Evolutionary conservation across 495 filamentous ascomycete genomes (phyloP), one percentile per base, ranked within the genome.

Genomic region (Pyronema omphalodes): DNA sequence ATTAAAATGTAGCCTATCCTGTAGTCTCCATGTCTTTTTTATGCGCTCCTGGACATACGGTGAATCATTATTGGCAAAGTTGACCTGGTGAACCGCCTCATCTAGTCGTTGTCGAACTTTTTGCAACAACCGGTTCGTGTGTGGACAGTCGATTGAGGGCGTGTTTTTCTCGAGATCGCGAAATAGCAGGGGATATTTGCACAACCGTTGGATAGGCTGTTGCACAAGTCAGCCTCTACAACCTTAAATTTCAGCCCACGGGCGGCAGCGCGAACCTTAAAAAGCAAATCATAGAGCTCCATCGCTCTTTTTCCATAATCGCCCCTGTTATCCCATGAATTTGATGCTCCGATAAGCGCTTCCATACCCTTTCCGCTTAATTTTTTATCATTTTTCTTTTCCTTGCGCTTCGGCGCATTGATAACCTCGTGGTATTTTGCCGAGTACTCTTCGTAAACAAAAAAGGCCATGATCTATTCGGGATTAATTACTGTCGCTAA

Each of bases 131-230:
- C 79, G 75, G 69, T 93, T 80, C 8, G 84, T 80, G 48, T 77
- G 76, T 11, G 84, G 85, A 61, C 86, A 88, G 60, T 95, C 89
- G 55, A 77, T 78, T 6, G 84, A 82, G 11, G 84, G 83, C 0
- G 88, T 95, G 57, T 83, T 71, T 58, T 81, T 85, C 53, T 85
- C 71, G 37, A 98, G 71, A 54, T 94, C 86, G 5, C 79, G 73
- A 51, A 96, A 85, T 17, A 98, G 71, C 36, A 98, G 74, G 8
- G 85, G 84, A 68, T 98, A 98, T 70, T 83, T 87, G 74, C 85
- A 93, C 11, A 96, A 76, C 36, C 91, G 76, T 71, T 98, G 91
- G 52, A 94, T 86, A 0, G 91, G 91, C 91, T 94, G 60, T 34
- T 19, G 37, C 3, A 37, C 23, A 40, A 14, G 37, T 52, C 50